Conservation (phyloP, 2,329 filamentous ascomycete genomes). For the Trichoderma oligosporum region DNA sequence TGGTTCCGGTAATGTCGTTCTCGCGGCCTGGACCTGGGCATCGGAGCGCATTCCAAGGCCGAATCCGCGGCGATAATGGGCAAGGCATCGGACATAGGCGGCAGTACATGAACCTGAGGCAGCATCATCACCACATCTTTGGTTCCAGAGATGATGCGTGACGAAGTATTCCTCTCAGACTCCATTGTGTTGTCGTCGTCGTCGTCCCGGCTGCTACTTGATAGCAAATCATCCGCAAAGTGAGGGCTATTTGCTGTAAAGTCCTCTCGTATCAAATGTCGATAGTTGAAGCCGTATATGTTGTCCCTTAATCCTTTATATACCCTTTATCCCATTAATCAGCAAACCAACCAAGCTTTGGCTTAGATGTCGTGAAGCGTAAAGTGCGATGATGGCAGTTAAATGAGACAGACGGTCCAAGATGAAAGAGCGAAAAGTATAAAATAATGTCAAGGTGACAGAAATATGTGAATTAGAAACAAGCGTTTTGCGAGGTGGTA, state of each 20-base stretch:
- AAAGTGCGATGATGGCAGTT: neutral
- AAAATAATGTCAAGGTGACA: too few species aligned
- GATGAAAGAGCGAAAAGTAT: too few species aligned
- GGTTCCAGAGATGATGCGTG: neutral
- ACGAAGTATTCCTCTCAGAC: neutral
- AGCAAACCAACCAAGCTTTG: neutral
- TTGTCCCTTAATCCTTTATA: neutral
- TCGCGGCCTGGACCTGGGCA: neutral
- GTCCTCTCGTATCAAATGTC: neutral
- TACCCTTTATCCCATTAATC: neutral
- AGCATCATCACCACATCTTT: neutral
- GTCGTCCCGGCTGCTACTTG: slow-evolving; percentile 10
- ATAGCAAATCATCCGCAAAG: slow-evolving; percentile 10
- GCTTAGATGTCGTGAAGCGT: neutral
- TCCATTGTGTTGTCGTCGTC: slow-evolving; percentile 10
- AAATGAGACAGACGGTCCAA: neutral
- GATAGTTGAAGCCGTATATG: neutral
- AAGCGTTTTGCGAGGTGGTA: too few species aligned
- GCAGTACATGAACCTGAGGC: neutral
- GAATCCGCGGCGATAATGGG: slow-evolving; percentile 6
- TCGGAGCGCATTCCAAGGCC: neutral
- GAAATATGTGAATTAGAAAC: too few species aligned
- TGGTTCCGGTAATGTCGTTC: neutral
- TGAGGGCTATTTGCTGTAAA: neutral
- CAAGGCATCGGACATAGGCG: neutral